A percentile compares a stretch with the other conserved stretches of the same genome.
Conservation (phyloP, 768 basidiomycete species). For the Pisolithus microcarpus region DNA sequence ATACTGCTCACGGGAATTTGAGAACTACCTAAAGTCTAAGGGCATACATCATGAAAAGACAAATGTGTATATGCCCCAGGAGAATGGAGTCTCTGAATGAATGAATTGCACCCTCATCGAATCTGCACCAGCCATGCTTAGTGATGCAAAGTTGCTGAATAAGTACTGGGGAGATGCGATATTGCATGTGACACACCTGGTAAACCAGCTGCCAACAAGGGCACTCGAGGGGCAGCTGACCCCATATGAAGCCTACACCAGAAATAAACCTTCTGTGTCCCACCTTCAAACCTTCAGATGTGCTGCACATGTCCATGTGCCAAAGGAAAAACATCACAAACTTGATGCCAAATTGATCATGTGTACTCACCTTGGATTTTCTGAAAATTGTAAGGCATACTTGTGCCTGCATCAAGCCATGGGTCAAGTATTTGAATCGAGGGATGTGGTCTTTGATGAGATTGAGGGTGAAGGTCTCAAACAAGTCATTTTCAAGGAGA, state of each 20-base stretch:
- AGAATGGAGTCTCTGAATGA: neutral
- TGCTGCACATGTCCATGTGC: slow-evolving; percentile 19
- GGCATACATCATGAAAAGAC: no score
- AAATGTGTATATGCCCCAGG: slow-evolving; percentile 2
- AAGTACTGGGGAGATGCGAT: slow-evolving; percentile 3
- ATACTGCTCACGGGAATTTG: slow-evolving; percentile 18
- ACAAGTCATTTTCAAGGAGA: neutral
- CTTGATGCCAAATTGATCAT: neutral
- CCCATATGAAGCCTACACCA: slow-evolving; percentile 13
- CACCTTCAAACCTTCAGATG: slow-evolving; percentile 19
- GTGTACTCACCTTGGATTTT: neutral
- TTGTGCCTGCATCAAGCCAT: neutral
- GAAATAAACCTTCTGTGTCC: slow-evolving; percentile 15
- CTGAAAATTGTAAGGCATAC: neutral
- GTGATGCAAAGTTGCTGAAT: neutral
- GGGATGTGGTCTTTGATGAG: no score
- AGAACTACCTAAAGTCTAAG: slow-evolving; percentile 11
- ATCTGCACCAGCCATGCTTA: neutral
- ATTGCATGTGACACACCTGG: neutral
- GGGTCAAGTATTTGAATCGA: no score
- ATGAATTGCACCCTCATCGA: slow-evolving; percentile 1
- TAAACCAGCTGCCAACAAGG: neutral
- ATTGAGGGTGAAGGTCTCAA: neutral
- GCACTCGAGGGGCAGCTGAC: slow-evolving; percentile 24
- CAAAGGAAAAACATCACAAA: slow-evolving; percentile 9